Percentiles rank a stretch among this genome's conserved stretches.
Conservation (phyloP, 331 rosid genomes). For the Dryas integrifolia region DNA sequence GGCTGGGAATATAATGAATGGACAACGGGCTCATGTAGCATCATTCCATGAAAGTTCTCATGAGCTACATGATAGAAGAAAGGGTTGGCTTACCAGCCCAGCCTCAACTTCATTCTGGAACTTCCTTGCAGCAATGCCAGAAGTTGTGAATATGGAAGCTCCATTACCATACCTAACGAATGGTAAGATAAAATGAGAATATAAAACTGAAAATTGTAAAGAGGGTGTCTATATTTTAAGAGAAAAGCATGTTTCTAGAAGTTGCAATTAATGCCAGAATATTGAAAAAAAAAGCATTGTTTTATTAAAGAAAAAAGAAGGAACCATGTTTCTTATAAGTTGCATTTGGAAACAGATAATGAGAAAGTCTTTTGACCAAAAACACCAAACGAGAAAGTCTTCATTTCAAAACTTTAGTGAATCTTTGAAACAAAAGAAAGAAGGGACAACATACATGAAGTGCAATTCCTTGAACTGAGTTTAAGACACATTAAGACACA, state of each 20-base stretch:
- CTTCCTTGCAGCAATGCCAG: slow-evolving; percentile 61
- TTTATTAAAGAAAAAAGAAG: neutral
- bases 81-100: slow-evolving; percentile 45
- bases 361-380: no score
- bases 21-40: neutral
- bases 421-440: slow-evolving; percentile 10
- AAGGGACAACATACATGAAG: neutral
- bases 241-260: slow-evolving; percentile 9
- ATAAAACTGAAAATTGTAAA: neutral
- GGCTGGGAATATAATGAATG: no score
- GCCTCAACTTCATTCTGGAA: slow-evolving; percentile 72
- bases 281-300: slow-evolving; percentile 5
- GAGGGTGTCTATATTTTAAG: slow-evolving; percentile 9
- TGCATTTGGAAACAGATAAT: neutral
- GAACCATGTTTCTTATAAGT: neutral
- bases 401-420: neutral
- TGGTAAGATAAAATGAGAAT: neutral
- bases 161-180: slow-evolving; percentile 49
- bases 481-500: slow-evolving; percentile 1
- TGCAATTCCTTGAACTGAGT: slow-evolving; percentile 3
- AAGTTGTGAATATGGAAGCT: slow-evolving; percentile 70
- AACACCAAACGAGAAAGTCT: neutral
- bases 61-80: slow-evolving; percentile 13
- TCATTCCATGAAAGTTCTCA: slow-evolving; percentile 1
- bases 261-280: slow-evolving; percentile 3